Percentiles rank a stretch among this genome's conserved stretches.
Conservation (phyloP, 495 filamentous ascomycete genomes). For the Penicillium arizonense region DNA sequence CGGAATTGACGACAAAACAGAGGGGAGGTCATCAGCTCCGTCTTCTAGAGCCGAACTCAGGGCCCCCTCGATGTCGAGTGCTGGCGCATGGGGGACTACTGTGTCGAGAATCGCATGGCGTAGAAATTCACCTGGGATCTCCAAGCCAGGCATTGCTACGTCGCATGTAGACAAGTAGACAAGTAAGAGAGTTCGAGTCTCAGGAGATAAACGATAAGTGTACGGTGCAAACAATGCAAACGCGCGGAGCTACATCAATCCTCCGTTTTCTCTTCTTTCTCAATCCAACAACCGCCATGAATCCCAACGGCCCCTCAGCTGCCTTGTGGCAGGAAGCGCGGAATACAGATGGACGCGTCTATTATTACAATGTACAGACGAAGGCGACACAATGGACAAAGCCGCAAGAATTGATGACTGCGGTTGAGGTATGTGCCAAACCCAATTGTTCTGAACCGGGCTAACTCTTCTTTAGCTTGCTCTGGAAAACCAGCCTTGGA, state of each 20-base stretch:
- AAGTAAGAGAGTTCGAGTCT: constrained; percentile 11
- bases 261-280: constrained; percentile 21
- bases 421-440: constrained; percentile 66
- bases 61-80: constrained; percentile 62
- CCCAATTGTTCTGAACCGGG: constrained; percentile 1
- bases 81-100: constrained; percentile 69
- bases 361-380: constrained; percentile 88
- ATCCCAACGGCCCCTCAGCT: constrained; percentile 55
- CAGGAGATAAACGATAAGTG: constrained; percentile 19
- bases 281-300: constrained; percentile 49
- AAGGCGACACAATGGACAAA: constrained; percentile 94
- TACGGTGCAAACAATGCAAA: constrained; percentile 35
- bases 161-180: constrained; percentile 20
- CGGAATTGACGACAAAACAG: constrained; percentile 48
- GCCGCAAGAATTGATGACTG: constrained; percentile 84
- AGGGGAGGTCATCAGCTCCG: constrained; percentile 44
- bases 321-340: constrained; percentile 79
- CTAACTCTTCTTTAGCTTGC: constrained; percentile 58
- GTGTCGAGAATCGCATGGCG: constrained; percentile 74
- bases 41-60: constrained; percentile 48
- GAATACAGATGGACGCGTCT: constrained; percentile 79
- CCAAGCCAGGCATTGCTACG: constrained; percentile 41
- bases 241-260: constrained; percentile 21
- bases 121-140: constrained; percentile 57
- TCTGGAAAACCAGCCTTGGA: constrained; percentile 83